A percentile compares a stretch with the other conserved stretches of the same genome.
Conservation (phyloP, 2,329 filamentous ascomycete genomes). For the Davidsoniella virescens region DNA sequence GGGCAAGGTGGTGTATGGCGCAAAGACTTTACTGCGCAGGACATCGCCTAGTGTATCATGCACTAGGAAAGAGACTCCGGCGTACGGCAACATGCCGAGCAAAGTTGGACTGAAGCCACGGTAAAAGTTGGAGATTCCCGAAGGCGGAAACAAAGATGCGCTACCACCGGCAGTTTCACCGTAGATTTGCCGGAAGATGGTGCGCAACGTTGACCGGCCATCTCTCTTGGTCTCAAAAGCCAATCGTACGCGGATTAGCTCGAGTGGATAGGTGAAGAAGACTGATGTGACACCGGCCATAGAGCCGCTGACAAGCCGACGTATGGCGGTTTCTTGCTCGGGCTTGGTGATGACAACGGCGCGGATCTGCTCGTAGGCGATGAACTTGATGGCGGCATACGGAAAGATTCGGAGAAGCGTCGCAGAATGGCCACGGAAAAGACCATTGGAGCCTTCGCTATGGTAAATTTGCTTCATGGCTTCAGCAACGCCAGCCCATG, state of each 20-base stretch:
- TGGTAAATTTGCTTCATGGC: constrained; percentile 74
- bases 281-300: constrained; percentile 77
- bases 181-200: constrained; percentile 78
- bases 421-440: constrained; percentile 89
- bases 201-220: constrained; percentile 50
- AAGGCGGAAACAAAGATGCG: constrained; percentile 31
- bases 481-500: constrained; percentile 67
- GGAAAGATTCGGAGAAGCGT: constrained; percentile 91
- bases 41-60: constrained; percentile 83
- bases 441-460: constrained; percentile 54
- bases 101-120: constrained; percentile 82
- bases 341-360: constrained; percentile 54
- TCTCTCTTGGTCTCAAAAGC: constrained; percentile 83
- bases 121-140: constrained; percentile 80
- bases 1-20: constrained; percentile 59
- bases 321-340: constrained; percentile 62
- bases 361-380: constrained; percentile 93
- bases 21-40: constrained; percentile 52
- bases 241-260: constrained; percentile 79
- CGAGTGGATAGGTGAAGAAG: constrained; percentile 89
- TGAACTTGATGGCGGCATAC: constrained; percentile 94
- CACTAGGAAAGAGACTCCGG: constrained; percentile 85
- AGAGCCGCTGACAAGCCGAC: constrained; percentile 59
- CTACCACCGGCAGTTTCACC: constrained; percentile 43
- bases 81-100: constrained; percentile 91